A percentile compares a stretch with the other conserved stretches of the same genome.
These are phyloP conservation scores for Ganoderma resinaceum DNA, from an alignment of 1,284 basidiomycete genomes.

Conservation along the genomic window DNA sequence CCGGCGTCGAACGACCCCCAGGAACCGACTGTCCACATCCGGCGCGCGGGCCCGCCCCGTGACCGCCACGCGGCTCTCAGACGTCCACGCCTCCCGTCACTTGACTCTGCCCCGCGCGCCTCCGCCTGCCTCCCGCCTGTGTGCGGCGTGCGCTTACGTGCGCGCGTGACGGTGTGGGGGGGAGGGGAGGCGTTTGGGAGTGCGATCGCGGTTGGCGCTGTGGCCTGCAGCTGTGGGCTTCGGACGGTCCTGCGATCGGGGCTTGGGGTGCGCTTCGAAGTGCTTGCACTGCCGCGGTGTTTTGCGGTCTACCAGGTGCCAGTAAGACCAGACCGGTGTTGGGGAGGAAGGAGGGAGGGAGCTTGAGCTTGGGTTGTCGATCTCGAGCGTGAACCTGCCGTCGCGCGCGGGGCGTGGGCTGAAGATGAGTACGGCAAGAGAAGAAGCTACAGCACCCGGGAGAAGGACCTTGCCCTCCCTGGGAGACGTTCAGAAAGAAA, in stretches of 20 bases:
- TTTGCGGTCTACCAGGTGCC: not conserved
- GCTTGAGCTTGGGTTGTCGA: not conserved
- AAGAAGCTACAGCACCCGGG: constrained; percentile 1
- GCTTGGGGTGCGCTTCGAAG: not conserved
- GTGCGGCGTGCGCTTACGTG: constrained; percentile 3
- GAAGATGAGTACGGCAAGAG: not conserved
- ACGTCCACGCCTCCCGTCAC: constrained; percentile 11
- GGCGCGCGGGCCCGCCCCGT: constrained; percentile 5
- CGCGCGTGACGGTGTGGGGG: not conserved
- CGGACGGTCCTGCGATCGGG: not conserved
- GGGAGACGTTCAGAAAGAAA: not conserved
- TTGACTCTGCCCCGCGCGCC: not conserved
- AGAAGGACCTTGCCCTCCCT: not conserved
- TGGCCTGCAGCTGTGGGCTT: not conserved
- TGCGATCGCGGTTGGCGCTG: not conserved
- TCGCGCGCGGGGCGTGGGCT: not conserved
- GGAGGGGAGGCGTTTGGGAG: not conserved
- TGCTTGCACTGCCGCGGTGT: not conserved
- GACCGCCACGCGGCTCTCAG: constrained; percentile 12
- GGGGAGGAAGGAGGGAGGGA: not conserved
- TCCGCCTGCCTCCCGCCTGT: not conserved
- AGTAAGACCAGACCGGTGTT: not conserved
- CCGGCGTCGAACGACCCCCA: not conserved
- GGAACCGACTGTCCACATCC: constrained; percentile 16
- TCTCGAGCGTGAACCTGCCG: not conserved